Evolutionary conservation across 2,329 filamentous ascomycete species (phyloP), one percentile per base, ranked within the genome.

Genomic region (Neurospora sp.): DNA sequence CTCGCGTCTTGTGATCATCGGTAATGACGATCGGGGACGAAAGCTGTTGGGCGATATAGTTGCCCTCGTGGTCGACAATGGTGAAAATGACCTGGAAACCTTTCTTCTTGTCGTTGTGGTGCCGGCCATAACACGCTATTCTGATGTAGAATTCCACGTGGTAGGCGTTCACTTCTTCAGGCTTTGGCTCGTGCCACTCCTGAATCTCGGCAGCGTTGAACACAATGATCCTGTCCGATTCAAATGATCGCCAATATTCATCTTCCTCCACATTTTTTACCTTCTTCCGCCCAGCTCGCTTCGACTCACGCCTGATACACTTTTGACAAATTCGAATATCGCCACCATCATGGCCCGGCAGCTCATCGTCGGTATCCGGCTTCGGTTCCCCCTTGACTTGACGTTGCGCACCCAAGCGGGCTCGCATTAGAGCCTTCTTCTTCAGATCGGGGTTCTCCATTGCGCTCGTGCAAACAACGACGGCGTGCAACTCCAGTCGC

Each of bases 71-170:
- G 79, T 97, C 92, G 77, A 94, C 97, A 76, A 99, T 85, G 1
- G 95, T 98, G 80, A 98, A 97, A 73, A 99, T 97, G 75, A 98
- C 93, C 73, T 87, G 85, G 80, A 97, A 99, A 1, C 95, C 95
- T 17, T 62, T 62, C 74, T 91, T 84, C 82, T 98, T 98, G 81
- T 98, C 96, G 71, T 91, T 89, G 75, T 98, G 95, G 78, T 99
- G 95, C 23, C 95, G 89, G 81, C 95, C 98, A 80, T 98, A 99
- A 79, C 95, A 99, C 33, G 94, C 93, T 76, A 99, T 97, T 10
- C 95, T 90, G 28, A 97, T 89, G 76, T 93, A 90, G 83, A 92
- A 88, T 6, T 90, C 87, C 52, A 62, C 52, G 23, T 62, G 52
- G 28, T 68, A 69, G 73, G 66, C 67, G 84, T 83, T 65, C 23